phyloP scores from a whole-genome alignment of 768 basidiomycete genomes.

The Leccinum imitatum region DNA sequence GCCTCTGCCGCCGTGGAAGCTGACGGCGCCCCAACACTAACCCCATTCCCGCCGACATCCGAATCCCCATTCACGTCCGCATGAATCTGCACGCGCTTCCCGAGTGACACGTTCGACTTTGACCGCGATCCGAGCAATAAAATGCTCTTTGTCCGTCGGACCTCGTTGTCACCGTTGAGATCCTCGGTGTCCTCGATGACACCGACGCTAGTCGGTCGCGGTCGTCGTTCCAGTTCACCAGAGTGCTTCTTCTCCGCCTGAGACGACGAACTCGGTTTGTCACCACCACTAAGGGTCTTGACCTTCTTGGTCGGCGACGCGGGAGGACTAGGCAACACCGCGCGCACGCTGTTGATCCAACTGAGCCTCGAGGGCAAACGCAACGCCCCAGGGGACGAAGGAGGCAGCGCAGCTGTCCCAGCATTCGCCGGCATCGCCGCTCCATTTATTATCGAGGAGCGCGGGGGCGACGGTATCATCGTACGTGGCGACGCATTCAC shows the following conservation, averaged over 20 bases:
- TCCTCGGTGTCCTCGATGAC: constrained; percentile 33
- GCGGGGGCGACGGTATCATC: constrained; percentile 8
- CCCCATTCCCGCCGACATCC: constrained; percentile 1
- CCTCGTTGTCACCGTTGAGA: constrained; percentile 3
- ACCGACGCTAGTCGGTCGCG: constrained; percentile 26
- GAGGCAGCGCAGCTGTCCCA: constrained; percentile 18
- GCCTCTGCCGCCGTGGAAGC: not conserved
- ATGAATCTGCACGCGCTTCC: constrained; percentile 32
- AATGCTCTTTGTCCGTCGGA: constrained; percentile 33
- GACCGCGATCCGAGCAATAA: constrained; percentile 30
- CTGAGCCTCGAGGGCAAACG: constrained; percentile 33
- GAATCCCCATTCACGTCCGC: constrained; percentile 24
- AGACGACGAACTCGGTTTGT: constrained; percentile 4
- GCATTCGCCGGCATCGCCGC: constrained; percentile 2
- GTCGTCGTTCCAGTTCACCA: constrained; percentile 15
- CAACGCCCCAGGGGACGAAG: constrained; percentile 30
- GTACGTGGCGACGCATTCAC: constrained; percentile 3
- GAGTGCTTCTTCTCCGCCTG: constrained; percentile 10
- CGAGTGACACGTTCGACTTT: constrained; percentile 23
- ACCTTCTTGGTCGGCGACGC: constrained; percentile 26
- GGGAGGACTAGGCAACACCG: constrained; percentile 31
- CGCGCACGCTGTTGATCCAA: constrained; percentile 27
- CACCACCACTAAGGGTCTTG: not conserved
- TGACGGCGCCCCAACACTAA: not conserved
- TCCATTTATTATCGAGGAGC: constrained; percentile 5